These are phyloP conservation scores for Astrocystis sublimbata DNA, from an alignment of 495 filamentous ascomycete genomes.

Conservation along the genomic window DNA sequence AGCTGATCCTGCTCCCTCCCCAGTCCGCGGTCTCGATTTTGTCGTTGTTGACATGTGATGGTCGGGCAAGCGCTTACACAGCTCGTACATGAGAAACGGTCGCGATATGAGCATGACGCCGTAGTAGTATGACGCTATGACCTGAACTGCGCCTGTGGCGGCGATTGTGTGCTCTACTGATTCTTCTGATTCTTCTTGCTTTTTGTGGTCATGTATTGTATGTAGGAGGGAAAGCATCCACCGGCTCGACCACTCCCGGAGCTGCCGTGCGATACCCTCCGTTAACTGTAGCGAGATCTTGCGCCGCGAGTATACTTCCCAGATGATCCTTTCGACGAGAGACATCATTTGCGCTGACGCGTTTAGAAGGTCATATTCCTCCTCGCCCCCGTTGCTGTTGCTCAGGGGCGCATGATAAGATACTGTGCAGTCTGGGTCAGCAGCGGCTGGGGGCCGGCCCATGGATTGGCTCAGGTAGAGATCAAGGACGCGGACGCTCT, in stretches of 20 bases:
- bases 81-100: constrained; percentile 51
- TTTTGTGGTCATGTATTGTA: not conserved
- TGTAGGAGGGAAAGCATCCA: constrained; percentile 37
- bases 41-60: not conserved
- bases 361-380: constrained; percentile 44
- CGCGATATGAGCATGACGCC: constrained; percentile 48
- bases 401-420: constrained; percentile 31
- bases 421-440: constrained; percentile 59
- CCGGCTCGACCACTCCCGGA: constrained; percentile 45
- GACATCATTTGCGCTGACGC: constrained; percentile 46
- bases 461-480: constrained; percentile 61
- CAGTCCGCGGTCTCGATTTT: not conserved
- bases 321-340: constrained; percentile 43
- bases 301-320: constrained; percentile 46
- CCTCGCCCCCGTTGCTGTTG: constrained; percentile 33
- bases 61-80: constrained; percentile 41
- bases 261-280: constrained; percentile 47
- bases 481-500: constrained; percentile 61
- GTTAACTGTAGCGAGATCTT: constrained; percentile 49
- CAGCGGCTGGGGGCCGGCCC: constrained; percentile 60
- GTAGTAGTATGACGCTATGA: constrained; percentile 47
- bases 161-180: constrained; percentile 19
- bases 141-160: constrained; percentile 43
- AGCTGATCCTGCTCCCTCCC: no score
- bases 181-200: constrained; percentile 20